These are phyloP conservation scores for Kokia cookei DNA, from an alignment of 441 rosid species.

Conservation along the genomic window DNA sequence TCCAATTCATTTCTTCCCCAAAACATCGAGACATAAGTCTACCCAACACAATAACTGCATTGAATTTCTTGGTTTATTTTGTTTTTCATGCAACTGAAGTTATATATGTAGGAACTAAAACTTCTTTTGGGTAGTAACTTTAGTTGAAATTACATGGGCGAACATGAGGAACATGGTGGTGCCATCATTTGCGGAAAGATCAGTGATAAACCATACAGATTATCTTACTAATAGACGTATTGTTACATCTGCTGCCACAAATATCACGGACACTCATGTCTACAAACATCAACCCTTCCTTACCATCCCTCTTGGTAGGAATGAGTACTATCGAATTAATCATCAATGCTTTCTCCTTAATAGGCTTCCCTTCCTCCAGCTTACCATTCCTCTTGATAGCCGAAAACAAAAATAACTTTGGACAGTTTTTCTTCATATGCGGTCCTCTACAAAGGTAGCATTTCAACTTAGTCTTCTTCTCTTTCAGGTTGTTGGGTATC, in stretches of 20 bases:
- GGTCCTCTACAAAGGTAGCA: too few species aligned
- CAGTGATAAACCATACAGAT: conserved; percentile 60
- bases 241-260: conserved; percentile 54
- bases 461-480: too few species aligned
- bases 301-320: too few species aligned
- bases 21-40: neutral
- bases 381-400: too few species aligned
- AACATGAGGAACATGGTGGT: conserved; percentile 72
- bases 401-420: too few species aligned
- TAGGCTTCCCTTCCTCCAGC: too few species aligned
- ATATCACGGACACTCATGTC: conserved; percentile 53
- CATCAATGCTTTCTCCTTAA: too few species aligned
- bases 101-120: neutral
- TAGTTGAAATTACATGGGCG: conserved; percentile 76
- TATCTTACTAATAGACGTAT: conserved; percentile 51
- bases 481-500: too few species aligned
- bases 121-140: neutral
- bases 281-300: too few species aligned
- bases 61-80: neutral
- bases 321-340: too few species aligned
- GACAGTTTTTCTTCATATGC: too few species aligned
- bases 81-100: neutral
- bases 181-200: conserved; percentile 65
- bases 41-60: neutral
- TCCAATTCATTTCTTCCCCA: neutral